Evolutionary conservation across 2,329 filamentous ascomycete species (phyloP), one percentile per base, ranked within the genome.

Genomic region (Pseudogymnoascus sp.): DNA sequence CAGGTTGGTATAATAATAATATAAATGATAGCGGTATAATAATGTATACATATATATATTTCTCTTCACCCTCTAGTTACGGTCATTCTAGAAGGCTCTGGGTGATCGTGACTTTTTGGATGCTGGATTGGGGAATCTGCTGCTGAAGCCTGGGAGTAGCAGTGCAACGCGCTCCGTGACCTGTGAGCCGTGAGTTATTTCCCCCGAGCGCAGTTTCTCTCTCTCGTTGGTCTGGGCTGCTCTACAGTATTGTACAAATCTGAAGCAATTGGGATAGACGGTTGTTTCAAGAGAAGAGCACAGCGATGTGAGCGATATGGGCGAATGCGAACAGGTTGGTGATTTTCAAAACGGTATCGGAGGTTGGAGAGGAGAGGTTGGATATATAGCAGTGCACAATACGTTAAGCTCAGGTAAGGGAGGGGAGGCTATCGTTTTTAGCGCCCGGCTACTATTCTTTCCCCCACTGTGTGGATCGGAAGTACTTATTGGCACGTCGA

Each of bases 231-330:
- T 31, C 23, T 31, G 44, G 18, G 10, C 5, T 50, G 44, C 44
- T 56, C 47, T 56, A 56, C 47, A 56, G 47, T 56, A 56, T 25
- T 56, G 47, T 56, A 56, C 47, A 56, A 56, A 56, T 33, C 4
- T 33, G 47, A 56, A 56, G 47, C 47, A 56, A 56, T 56, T 56
- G 25, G 47, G n/a, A 56, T 53, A 8, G 10, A 18, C 25, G n/a
- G 1, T 18, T 33, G 25, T 31, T 31, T 53, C 47, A 56, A 18
- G 25, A 56, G 47, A 31, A 18, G 8, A 56, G 25, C 25, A 56
- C 47, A 33, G 47, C 25, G 47, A 56, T n/a, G 47, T 56, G 47
- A 56, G 25, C 47, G 47, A 33, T 56, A 56, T 56, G 47, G 47
- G 47, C 28, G 47, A 56, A 33, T 56, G 47, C 10, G 25, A 18